Conservation (phyloP, 805 yeast species). For the Ogataea chonburiensis region DNA sequence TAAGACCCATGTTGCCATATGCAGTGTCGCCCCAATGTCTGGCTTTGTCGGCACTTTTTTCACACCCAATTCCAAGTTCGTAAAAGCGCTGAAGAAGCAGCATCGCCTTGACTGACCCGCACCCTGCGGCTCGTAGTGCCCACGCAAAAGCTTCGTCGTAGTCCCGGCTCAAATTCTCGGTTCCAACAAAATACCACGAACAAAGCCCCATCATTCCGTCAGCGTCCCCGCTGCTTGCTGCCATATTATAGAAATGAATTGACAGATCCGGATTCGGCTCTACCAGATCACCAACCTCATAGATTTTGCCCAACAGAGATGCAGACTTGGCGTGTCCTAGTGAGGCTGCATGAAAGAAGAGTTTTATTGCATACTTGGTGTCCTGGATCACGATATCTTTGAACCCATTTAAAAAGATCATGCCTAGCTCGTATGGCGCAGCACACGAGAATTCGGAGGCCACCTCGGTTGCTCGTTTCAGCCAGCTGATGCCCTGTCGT, state of each 20-base stretch:
- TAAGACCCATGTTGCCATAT: not conserved
- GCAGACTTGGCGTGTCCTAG: constrained; percentile 83
- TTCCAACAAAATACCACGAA: constrained; percentile 95
- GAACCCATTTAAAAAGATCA: constrained; percentile 80
- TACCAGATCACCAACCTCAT: constrained; percentile 76
- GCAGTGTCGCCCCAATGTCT: constrained; percentile 76
- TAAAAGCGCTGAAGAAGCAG: constrained; percentile 79
- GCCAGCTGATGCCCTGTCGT: constrained; percentile 90
- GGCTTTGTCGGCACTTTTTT: constrained; percentile 53
- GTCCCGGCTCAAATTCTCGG: constrained; percentile 79
- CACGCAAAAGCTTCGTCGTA: constrained; percentile 89
- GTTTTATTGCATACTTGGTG: constrained; percentile 75
- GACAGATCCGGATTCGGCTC: constrained; percentile 80
- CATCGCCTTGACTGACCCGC: constrained; percentile 79
- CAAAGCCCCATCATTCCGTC: constrained; percentile 90
- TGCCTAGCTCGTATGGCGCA: constrained; percentile 93
- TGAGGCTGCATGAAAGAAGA: constrained; percentile 85
- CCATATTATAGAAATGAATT: constrained; percentile 89
- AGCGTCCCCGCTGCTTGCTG: constrained; percentile 85
- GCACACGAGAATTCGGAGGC: constrained; percentile 84
- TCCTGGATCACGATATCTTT: constrained; percentile 85
- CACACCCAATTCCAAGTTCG: constrained; percentile 87
- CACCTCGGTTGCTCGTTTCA: constrained; percentile 77
- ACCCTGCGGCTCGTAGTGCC: constrained; percentile 84
- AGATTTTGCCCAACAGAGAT: constrained; percentile 73